Evolutionary conservation across 2,329 filamentous ascomycete species (phyloP).

Genomic region (Rasamsonia emersonii): DNA sequence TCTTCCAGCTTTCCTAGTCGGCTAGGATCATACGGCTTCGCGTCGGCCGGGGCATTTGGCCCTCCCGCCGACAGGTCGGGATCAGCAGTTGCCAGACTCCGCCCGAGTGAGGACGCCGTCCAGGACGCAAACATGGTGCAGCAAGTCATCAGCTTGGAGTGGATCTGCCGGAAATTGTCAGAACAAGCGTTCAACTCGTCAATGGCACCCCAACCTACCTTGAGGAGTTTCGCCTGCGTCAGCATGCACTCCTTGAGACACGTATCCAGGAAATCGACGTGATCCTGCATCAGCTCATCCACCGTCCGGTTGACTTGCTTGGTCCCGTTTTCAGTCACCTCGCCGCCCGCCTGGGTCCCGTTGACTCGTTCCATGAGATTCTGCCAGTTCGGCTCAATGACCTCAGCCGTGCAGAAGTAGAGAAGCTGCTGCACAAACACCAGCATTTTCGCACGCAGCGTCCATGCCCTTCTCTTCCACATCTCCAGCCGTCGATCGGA

Average conservation of each 20-base stretch:
- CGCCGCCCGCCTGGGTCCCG: constrained; percentile 40
- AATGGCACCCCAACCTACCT: constrained; percentile 49
- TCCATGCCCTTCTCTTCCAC: constrained; percentile 92
- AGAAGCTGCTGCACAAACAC: constrained; percentile 94
- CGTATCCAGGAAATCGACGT: constrained; percentile 95
- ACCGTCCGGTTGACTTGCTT: constrained; percentile 65
- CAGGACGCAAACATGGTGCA: constrained; percentile 91
- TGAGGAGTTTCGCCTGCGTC: constrained; percentile 87
- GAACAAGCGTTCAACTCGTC: background rate
- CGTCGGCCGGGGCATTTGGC: constrained; percentile 20
- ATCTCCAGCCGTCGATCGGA: constrained; percentile 66
- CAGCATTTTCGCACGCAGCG: constrained; percentile 83
- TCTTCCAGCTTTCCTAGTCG: constrained; percentile 72
- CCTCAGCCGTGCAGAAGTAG: constrained; percentile 94
- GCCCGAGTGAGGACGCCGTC: constrained; percentile 68
- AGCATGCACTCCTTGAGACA: constrained; percentile 99
- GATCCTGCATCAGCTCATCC: constrained; percentile 97
- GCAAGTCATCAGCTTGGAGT: constrained; percentile 93
- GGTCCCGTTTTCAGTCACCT: constrained; percentile 28
- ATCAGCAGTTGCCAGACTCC: constrained; percentile 75
- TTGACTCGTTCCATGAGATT: constrained; percentile 82
- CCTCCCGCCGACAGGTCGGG: constrained; percentile 53
- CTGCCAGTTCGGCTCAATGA: constrained; percentile 97
- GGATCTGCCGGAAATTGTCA: constrained; percentile 55
- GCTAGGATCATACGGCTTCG: constrained; percentile 46